Conservation (phyloP, 2,329 filamentous ascomycete genomes). For the Ciborinia camelliae region DNA sequence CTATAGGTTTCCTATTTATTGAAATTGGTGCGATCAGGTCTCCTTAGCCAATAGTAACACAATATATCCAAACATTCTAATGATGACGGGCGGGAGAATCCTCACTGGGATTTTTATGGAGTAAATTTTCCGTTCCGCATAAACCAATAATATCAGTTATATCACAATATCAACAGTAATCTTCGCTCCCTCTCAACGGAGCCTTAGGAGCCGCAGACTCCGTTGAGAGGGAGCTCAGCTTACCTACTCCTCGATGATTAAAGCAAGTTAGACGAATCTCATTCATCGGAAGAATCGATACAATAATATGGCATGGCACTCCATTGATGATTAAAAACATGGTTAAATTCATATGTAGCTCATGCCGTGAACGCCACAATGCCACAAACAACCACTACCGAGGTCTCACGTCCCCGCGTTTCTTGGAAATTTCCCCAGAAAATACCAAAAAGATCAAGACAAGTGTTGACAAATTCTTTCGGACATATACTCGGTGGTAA, state of each 20-base stretch:
- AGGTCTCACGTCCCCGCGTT: conserved; percentile 7
- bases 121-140: neutral
- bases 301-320: neutral
- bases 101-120: neutral
- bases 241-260: too few relatives aligned
- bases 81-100: neutral
- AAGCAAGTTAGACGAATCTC: neutral
- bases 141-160: neutral
- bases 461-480: neutral
- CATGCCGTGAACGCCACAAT: neutral
- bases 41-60: neutral
- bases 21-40: neutral
- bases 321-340: neutral
- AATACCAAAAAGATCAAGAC: neutral
- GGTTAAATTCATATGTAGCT: neutral
- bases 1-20: neutral
- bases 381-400: neutral
- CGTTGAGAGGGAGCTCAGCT: too few relatives aligned
- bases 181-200: too few relatives aligned
- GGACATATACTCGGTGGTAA: conserved; percentile 20
- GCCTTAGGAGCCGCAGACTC: too few relatives aligned
- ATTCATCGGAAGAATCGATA: neutral
- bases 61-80: neutral
- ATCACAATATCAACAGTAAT: neutral
- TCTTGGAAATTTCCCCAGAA: conserved; percentile 3